phyloP scores from a whole-genome alignment of 1,284 basidiomycete genomes.

The Ganoderma sp. region DNA sequence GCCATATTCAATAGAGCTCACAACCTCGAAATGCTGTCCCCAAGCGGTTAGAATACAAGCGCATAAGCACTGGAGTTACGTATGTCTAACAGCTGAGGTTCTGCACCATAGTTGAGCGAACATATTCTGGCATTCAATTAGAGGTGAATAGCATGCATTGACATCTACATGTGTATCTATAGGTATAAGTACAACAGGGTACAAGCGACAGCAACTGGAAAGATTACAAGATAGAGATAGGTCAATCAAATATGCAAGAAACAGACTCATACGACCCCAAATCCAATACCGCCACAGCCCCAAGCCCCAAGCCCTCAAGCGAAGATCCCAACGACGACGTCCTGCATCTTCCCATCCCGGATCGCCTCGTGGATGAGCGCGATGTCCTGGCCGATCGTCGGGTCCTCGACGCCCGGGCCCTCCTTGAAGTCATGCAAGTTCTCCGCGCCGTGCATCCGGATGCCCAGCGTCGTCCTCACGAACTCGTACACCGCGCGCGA shows the following conservation, averaged over 20 bases:
- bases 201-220: neutral
- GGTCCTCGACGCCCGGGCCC: constrained; percentile 63
- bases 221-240: neutral
- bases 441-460: constrained; percentile 77
- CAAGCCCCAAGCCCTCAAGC: constrained; percentile 25
- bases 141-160: neutral
- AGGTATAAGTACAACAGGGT: constrained; percentile 18
- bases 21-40: too few relatives aligned
- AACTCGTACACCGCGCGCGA: constrained; percentile 75
- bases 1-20: too few relatives aligned
- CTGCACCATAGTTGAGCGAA: too few relatives aligned
- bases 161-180: constrained; percentile 4
- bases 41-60: too few relatives aligned
- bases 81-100: too few relatives aligned
- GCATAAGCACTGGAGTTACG: too few relatives aligned
- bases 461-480: constrained; percentile 66
- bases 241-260: neutral
- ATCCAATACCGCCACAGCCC: neutral
- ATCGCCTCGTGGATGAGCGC: constrained; percentile 76
- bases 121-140: neutral
- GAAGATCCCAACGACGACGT: constrained; percentile 61
- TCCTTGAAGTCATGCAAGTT: constrained; percentile 62
- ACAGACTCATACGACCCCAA: neutral
- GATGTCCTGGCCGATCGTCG: constrained; percentile 69
- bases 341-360: constrained; percentile 74